Base-by-base conservation (phyloP, 192 early-diverging fungal genomes). In the Coemansia sp. region DNA sequence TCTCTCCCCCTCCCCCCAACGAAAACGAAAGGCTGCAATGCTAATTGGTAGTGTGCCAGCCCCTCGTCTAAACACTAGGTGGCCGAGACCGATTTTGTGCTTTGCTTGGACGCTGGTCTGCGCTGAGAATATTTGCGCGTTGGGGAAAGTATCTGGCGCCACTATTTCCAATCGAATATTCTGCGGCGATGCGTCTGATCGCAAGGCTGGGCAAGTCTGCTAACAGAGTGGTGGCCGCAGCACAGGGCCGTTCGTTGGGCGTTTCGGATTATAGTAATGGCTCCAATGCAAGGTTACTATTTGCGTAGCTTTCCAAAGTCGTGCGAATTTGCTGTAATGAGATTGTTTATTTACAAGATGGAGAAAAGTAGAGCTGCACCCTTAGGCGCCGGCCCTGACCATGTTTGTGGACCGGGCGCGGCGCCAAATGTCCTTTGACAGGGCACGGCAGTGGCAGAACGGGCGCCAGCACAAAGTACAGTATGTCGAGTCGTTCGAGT, bases 381-480 rank as follows among this genome's bases (percentile, higher is more conserved):
- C 8, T 60, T 65, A 82, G 9, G 79, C 79, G 45, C 73, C 79
- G 7, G 79, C 79, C 32, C 70, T 74, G 39, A 82, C 70, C 74
- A 82, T 82, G 36, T 62, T 72, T 42, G 73, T 63, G 17, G 79
- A 77, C 56, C 40, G 73, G 41, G 76, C 75, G 39, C 80, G 80
- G 17, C 74, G 60, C 80, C 80, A 83, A 35, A 83, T 77, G 57
- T 83, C 80, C 65, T 77, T 76, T 41, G 80, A 73, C 31, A 83
- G 67, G 11, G 68, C 62, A n/a, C 80, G 80, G 53, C 80, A 83
- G 65, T 77, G 71, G 65, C 80, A 83, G 67, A 62, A 62, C 61
- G 60, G 37, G 32, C 80, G 75, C 80, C 80, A 83, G 75, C 80
- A 83, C 62, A 83, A 65, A 2, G 76, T 83, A 71, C 80, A 83